phyloP scores from a whole-genome alignment of 192 early-diverging fungal genomes.

The Chytriomyces sp. region DNA sequence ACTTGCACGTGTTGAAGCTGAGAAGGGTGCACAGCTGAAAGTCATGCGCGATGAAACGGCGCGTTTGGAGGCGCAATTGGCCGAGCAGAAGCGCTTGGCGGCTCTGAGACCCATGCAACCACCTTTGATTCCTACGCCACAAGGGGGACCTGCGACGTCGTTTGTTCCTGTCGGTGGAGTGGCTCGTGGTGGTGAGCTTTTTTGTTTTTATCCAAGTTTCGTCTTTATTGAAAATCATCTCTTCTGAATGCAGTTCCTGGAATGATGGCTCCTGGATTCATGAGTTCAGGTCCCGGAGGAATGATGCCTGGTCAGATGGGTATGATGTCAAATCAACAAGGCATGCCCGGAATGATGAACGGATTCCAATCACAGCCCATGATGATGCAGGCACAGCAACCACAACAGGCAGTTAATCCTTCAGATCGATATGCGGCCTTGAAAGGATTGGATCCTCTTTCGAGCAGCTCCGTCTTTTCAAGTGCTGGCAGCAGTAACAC shows the following conservation, averaged over 20 bases:
- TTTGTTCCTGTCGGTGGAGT: conserved; percentile 35
- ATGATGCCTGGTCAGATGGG: conserved; percentile 36
- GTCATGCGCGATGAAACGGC: conserved; percentile 36
- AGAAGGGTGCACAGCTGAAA: conserved; percentile 28
- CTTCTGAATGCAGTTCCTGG: not conserved
- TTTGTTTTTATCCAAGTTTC: not conserved
- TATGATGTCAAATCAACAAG: conserved; percentile 21
- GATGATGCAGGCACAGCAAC: not conserved
- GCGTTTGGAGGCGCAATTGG: conserved; percentile 34
- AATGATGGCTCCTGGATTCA: not conserved
- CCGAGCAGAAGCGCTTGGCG: conserved; percentile 31
- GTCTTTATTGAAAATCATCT: not conserved
- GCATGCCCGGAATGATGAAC: conserved; percentile 12
- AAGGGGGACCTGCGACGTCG: conserved; percentile 4
- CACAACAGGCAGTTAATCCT: conserved; percentile 15
- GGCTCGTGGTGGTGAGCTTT: not conserved
- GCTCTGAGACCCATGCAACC: conserved; percentile 40
- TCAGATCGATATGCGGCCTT: conserved; percentile 25
- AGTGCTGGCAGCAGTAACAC: not conserved
- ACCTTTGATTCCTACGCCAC: conserved; percentile 42
- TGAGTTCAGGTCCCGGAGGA: not conserved
- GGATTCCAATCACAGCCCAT: conserved; percentile 19
- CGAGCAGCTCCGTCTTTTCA: conserved; percentile 19
- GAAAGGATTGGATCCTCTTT: conserved; percentile 31
- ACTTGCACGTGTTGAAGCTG: conserved; percentile 17